phyloP scores from a whole-genome alignment of 306 rosid species.

The Senna siamea region DNA sequence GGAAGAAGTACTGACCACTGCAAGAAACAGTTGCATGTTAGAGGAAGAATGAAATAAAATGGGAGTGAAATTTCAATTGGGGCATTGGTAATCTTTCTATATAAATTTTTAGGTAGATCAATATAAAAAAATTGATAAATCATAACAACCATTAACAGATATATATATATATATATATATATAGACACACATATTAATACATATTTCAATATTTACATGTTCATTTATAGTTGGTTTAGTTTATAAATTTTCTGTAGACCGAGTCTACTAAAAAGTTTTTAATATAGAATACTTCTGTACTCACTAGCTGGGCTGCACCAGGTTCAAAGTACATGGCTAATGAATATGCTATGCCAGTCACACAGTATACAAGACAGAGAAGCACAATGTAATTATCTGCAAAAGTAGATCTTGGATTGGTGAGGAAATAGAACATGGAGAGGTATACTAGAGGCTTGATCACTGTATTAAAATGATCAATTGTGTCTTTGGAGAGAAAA shows the following conservation, averaged over 20 bases:
- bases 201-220: too few species aligned
- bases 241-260: background rate
- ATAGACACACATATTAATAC: too few species aligned
- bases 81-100: background rate
- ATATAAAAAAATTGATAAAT: background rate
- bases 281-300: constrained; percentile 35
- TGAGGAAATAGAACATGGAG: constrained; percentile 90
- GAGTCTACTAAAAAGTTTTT: background rate
- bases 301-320: constrained; percentile 95
- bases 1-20: constrained; percentile 97
- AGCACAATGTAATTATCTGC: constrained; percentile 77
- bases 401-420: constrained; percentile 89
- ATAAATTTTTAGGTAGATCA: background rate
- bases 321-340: constrained; percentile 81
- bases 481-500: constrained; percentile 91
- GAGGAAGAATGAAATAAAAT: constrained; percentile 29
- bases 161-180: too few species aligned
- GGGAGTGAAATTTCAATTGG: background rate
- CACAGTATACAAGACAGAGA: constrained; percentile 89
- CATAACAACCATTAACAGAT: background rate
- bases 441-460: constrained; percentile 91
- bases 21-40: constrained; percentile 44
- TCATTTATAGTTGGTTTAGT: background rate
- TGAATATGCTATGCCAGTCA: constrained; percentile 91
- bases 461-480: constrained; percentile 79